Evolutionary conservation across 805 yeast species (phyloP), one percentile per base, ranked within the genome.

Genomic region (Yueomyces sp.): DNA sequence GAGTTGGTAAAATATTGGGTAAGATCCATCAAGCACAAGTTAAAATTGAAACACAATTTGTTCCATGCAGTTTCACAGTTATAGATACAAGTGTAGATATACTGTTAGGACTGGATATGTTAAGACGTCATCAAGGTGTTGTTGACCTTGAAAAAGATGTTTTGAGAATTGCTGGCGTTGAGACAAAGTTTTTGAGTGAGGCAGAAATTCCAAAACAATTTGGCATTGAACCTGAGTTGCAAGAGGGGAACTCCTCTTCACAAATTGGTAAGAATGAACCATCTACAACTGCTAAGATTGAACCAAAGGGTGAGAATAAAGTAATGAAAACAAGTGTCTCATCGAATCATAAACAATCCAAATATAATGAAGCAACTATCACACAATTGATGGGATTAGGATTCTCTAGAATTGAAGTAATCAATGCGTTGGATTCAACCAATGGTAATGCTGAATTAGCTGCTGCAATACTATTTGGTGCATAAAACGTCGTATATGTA

Each of bases 11-110:
- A 47, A 85, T 87, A 41, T 57, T 78, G 32, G 99, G 98, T 2
- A 71, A 84, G 48, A 81, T 92, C 37, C 97, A 92, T 59, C 79
- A 85, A 49, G 94, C 86, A 0, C 94, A 94, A 26, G 71, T 92
- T 37, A 79, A 78, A 50, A 77, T 92, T 39, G 95, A 84, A 12
- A 71, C 68, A 39, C 68, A 72, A 11, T 76, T 64, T 54, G 70
- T 81, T 45, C 80, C 86, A 3, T 78, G 86, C 53, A 70, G 80
- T 40, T 79, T 84, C 53, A 76, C 79, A 1, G 83, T 84, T 3
- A 56, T 90, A 42, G 94, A 90, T 47, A 72, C 82, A 1, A 46
- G 48, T 33, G 47, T 46, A 28, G 95, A 86, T 50, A 68, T 88
- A 50, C 65, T 92, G 37, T 69, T 92, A 32, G 99, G 99, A 0